A percentile compares a stretch with the other conserved stretches of the same genome.
Evolutionary conservation across 169 alveolate species (phyloP).

Genomic region (Plasmodium adleri): DNA sequence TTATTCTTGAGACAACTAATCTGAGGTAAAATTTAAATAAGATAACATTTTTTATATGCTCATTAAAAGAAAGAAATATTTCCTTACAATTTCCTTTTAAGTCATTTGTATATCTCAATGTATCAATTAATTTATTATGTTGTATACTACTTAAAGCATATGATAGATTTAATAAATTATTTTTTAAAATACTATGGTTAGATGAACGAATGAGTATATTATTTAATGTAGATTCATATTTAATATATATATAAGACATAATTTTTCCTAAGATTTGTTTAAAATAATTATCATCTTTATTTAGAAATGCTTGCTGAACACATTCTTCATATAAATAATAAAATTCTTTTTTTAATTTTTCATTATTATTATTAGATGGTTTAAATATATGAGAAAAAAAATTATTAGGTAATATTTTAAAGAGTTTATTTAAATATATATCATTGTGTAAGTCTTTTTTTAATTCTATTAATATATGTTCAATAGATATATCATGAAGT

Average conservation of each 20-base stretch:
- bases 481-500: slow-evolving; percentile 64
- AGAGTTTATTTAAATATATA: slow-evolving; percentile 23
- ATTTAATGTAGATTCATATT: slow-evolving; percentile 25
- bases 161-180: slow-evolving; percentile 46
- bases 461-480: slow-evolving; percentile 34
- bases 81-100: slow-evolving; percentile 55
- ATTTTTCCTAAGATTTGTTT: slow-evolving; percentile 6
- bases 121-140: slow-evolving; percentile 60
- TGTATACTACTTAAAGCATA: slow-evolving; percentile 46
- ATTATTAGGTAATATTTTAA: slow-evolving; percentile 28
- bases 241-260: slow-evolving; percentile 33
- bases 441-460: slow-evolving; percentile 28
- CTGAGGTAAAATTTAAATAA: slow-evolving; percentile 44
- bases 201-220: slow-evolving; percentile 5
- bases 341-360: slow-evolving; percentile 68
- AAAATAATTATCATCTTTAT: slow-evolving; percentile 43
- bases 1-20: slow-evolving; percentile 41
- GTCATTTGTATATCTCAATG: slow-evolving; percentile 39
- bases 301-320: slow-evolving; percentile 54
- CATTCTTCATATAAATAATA: slow-evolving; percentile 40
- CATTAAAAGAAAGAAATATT: slow-evolving; percentile 42
- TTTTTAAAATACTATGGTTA: slow-evolving; percentile 37
- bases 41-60: slow-evolving; percentile 35
- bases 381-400: slow-evolving; percentile 50
- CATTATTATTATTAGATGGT: slow-evolving; percentile 18